Base-by-base conservation (phyloP, 1,284 basidiomycete species). In the Meira nashicola region DNA sequence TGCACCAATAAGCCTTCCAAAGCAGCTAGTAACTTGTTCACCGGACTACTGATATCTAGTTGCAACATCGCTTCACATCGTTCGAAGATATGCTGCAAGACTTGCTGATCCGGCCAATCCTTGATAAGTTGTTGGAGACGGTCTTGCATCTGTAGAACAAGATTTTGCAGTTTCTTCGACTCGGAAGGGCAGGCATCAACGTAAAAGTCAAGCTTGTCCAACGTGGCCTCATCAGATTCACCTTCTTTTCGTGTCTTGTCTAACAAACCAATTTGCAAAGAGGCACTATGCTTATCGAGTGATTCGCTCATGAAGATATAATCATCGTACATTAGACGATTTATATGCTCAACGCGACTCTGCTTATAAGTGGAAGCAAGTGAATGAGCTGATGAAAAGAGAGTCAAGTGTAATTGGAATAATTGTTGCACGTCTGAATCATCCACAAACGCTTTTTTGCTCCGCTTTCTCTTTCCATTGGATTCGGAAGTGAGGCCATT, bases 61-160 rank as follows among this genome's bases (percentile, higher is more conserved):
- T 81, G 78, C 43, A 92, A 80, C 53, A 94, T 83, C 6, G 82
- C 80, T 39, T 88, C 83, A 71, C 89, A 93, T 23, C 89, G 88
- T 58, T 85, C 85, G 25, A 83, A 82, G 48, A 99, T 84, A 78
- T 96, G 88, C 57, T 88, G 89, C 37, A 97, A 82, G 5, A 96
- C 91, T 87, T 94, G 92, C 78, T 98, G 95, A 66, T 98, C 95
- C 0, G 95, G 94, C 92, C 92, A 97, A 67, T 92, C 88, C 60
- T 81, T 79, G 40, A 89, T 83, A 21, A 97, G 82, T 6, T 12
- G 60, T 4, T 41, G 50, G n/a, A 76, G 60, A 4, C 67, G 66
- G 6, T 23, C 41, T 7, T 61, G 60, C 17, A 78, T 60, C 15
- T 59, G 62, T 19, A 61, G 48, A 15, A 76, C 66, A 40, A 78